phyloP scores from a whole-genome alignment of 2,329 filamentous ascomycete species.

The Coniochaeta sp. region DNA sequence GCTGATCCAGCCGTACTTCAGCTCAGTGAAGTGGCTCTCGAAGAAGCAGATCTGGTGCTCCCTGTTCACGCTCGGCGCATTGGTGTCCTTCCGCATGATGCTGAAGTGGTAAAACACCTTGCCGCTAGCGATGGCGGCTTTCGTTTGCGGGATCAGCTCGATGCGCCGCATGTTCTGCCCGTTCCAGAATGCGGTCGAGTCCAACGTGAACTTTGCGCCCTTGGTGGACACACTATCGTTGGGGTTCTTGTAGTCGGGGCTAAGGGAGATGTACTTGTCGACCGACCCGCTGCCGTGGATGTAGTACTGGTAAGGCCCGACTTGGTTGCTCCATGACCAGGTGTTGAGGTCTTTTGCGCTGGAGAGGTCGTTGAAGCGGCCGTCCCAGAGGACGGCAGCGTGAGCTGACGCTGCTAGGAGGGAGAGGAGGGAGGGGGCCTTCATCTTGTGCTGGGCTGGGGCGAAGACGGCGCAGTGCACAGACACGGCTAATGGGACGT shows the following conservation, averaged over 20 bases:
- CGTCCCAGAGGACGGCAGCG: conserved; percentile 46
- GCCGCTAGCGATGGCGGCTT: conserved; percentile 55
- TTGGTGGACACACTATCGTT: conserved; percentile 52
- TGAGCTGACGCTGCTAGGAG: conserved; percentile 10
- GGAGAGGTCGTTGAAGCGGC: conserved; percentile 54
- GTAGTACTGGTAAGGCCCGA: conserved; percentile 68
- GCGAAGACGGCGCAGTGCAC: background rate
- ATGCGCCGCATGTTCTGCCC: conserved; percentile 65
- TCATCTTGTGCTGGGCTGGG: conserved; percentile 10
- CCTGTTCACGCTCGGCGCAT: conserved; percentile 51
- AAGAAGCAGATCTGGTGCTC: conserved; percentile 61
- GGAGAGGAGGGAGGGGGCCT: conserved; percentile 7
- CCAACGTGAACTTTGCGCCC: conserved; percentile 62
- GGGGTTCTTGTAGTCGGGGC: conserved; percentile 55
- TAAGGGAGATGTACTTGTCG: conserved; percentile 54
- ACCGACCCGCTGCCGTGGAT: conserved; percentile 56
- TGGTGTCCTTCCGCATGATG: conserved; percentile 49
- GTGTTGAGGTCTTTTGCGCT: conserved; percentile 46
- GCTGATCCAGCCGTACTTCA: conserved; percentile 59
- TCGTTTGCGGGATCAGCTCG: conserved; percentile 66
- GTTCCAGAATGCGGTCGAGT: conserved; percentile 60
- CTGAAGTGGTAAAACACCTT: conserved; percentile 68
- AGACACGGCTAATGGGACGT: background rate
- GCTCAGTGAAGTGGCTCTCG: conserved; percentile 67
- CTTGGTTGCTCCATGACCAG: conserved; percentile 62